A percentile compares a stretch with the other conserved stretches of the same genome.
Evolutionary conservation across 1,284 basidiomycete genomes (phyloP).

Genomic region (Fomes fomentarius): DNA sequence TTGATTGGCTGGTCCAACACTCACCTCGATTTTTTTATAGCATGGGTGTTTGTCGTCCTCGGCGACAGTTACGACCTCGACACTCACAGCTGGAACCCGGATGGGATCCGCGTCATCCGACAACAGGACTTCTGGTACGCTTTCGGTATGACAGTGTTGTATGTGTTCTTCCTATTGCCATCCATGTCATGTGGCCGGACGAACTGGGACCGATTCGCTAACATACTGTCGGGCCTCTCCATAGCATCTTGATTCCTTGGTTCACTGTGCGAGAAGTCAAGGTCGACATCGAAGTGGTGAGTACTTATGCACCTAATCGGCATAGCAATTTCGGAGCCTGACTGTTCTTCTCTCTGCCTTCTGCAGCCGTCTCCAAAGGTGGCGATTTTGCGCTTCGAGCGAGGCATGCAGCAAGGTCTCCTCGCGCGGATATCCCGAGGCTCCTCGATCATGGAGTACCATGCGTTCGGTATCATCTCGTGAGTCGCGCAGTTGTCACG

Average conservation of each 20-base stretch:
- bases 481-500: conserved; percentile 33
- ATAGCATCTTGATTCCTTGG: conserved; percentile 47
- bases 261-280: conserved; percentile 45
- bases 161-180: conserved; percentile 16
- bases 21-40: conserved; percentile 25
- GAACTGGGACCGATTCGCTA: not conserved
- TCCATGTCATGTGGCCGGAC: not conserved
- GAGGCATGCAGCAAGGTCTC: conserved; percentile 75
- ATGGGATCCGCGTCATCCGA: conserved; percentile 38
- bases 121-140: conserved; percentile 51
- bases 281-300: conserved; percentile 47
- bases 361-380: conserved; percentile 69
- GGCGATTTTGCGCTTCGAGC: conserved; percentile 64
- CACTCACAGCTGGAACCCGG: conserved; percentile 42
- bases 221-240: conserved; percentile 2
- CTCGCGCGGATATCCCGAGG: conserved; percentile 69
- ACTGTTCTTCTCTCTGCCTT: conserved; percentile 11
- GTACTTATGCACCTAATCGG: conserved; percentile 15
- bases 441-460: conserved; percentile 68
- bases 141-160: conserved; percentile 46
- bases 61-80: conserved; percentile 45
- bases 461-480: conserved; percentile 74
- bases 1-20: not conserved
- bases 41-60: conserved; percentile 49
- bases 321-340: conserved; percentile 1